Base-by-base conservation (phyloP, 306 rosid species). In the Prunus campanulata region DNA sequence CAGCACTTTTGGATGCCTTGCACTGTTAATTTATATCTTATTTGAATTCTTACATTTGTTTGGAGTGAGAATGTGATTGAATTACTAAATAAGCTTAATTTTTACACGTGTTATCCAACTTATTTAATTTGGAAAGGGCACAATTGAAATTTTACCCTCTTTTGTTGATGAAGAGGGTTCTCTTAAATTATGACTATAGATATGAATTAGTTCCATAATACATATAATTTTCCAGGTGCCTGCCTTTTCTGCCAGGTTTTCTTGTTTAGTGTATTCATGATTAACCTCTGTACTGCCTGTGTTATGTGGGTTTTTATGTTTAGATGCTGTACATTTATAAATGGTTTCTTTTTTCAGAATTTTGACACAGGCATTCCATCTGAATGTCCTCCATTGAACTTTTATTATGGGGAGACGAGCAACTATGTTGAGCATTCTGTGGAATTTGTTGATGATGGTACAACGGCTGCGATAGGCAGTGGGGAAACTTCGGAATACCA, bases 331-430 rank as follows among this genome's bases (percentile, higher is more conserved):
- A 42, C 70, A 70, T 60, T 59, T 63, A 13, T 12, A 61, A n/a
- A 71, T 16, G 11, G 65, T 57, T 8, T 39, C 74, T 57, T 68
- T 77, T 66, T 66, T 44, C 90, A 91, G 97, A 52, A 75, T 48
- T 77, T 83, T 27, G 84, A 81, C n/a, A 49, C 52, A 55, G 74
- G 25, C 32, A 69, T 50, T 67, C 79, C 74, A n/a, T 52, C 72
- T 61, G 87, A 75, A 57, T 55, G 42, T 75, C 60, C 60, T 78
- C 88, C 87, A 6, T 16, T 16, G 6, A 80, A 78, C 79, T 89
- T 81, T 50, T 83, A 47, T 74, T 51, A 32, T 57, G 98, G 97
- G 78, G 97, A 91, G 82, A 78, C 88, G 10, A 91, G 97, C 83
- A 87, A 78, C 84, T 66, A 76, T 39, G 51, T 82, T 65, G 88